Base-by-base conservation (phyloP, 441 rosid genomes). In the Gossypium trilobum region DNA sequence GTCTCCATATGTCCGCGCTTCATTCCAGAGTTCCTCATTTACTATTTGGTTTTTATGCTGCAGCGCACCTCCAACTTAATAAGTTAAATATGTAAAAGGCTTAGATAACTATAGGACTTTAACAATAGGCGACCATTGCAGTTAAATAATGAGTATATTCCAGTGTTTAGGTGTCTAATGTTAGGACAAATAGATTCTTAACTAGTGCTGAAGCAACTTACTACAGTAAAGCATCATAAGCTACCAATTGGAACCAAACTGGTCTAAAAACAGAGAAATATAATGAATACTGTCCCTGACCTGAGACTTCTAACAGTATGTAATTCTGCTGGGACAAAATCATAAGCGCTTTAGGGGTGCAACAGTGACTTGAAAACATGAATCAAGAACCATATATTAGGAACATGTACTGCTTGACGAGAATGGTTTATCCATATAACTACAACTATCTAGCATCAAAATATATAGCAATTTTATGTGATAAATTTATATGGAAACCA, bases 1-100 rank as follows among this genome's bases (percentile, higher is more conserved):
- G 74, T 95, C 98, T 79, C 92, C 90, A 46, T 92, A 89, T 10
- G 90, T 92, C 42, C 69, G 73, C 60, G 95, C 97, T 79, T 95
- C 99, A 33, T 86, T 85, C 98, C 99, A 95, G 5, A 95, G 95
- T 80, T 95, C 94, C 79, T 85, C 82, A 74, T 95, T 95, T 1
- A 92, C 98, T 73, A 89, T 82, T 73, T 88, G 96, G 83, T 84
- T 92, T 80, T 95, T 95, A 75, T 95, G 99, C 97, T 95, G 92
- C 88, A 86, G 78, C 64, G 79, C 66, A 73, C 56, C 70, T 60
- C 56, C 63, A 77, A 55, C 69, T 69, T 13, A 25, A 29, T 73
- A 62, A 80, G 80, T 64, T 36, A 52, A 62, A 50, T 33, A 70
- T 70, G 61, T 4, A 65, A 72, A 20, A 68, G 56, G 58, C 20